These are phyloP conservation scores for Hura crepitans DNA, from an alignment of 441 rosid species.

Conservation along the genomic window DNA sequence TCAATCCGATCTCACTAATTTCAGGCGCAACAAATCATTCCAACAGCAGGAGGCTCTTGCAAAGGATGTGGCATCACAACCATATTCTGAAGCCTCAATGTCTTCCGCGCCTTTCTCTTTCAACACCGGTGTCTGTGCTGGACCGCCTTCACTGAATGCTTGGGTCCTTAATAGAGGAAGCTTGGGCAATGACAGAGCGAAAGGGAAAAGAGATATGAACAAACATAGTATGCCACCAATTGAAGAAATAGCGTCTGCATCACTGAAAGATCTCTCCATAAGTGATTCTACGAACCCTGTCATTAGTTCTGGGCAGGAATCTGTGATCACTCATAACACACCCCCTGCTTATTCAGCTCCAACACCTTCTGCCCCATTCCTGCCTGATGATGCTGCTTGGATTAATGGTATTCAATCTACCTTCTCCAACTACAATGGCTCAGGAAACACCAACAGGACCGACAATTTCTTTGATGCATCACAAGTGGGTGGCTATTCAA, in stretches of 20 bases:
- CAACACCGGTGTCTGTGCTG: conserved; percentile 41
- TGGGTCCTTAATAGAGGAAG: conserved; percentile 59
- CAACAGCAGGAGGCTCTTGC: conserved; percentile 39
- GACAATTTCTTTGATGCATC: conserved; percentile 29
- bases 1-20: conserved; percentile 46
- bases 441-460: conserved; percentile 26
- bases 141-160: conserved; percentile 81
- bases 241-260: conserved; percentile 49
- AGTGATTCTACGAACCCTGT: conserved; percentile 28
- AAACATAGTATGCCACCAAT: conserved; percentile 45
- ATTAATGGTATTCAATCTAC: conserved; percentile 28
- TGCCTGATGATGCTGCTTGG: conserved; percentile 78
- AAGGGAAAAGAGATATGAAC: conserved; percentile 32
- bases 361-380: conserved; percentile 79
- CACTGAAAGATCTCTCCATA: conserved; percentile 50
- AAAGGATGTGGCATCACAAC: conserved; percentile 28
- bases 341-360: conserved; percentile 53
- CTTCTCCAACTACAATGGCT: conserved; percentile 21
- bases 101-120: conserved; percentile 14
- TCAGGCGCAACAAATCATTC: conserved; percentile 30
- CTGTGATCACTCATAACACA: conserved; percentile 23
- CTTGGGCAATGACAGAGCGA: conserved; percentile 36
- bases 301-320: conserved; percentile 23
- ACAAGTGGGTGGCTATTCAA: conserved; percentile 32
- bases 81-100: conserved; percentile 29